Evolutionary conservation across 306 rosid genomes (phyloP), one percentile per base, ranked within the genome.

Genomic region (Astragalus membranaceus): DNA sequence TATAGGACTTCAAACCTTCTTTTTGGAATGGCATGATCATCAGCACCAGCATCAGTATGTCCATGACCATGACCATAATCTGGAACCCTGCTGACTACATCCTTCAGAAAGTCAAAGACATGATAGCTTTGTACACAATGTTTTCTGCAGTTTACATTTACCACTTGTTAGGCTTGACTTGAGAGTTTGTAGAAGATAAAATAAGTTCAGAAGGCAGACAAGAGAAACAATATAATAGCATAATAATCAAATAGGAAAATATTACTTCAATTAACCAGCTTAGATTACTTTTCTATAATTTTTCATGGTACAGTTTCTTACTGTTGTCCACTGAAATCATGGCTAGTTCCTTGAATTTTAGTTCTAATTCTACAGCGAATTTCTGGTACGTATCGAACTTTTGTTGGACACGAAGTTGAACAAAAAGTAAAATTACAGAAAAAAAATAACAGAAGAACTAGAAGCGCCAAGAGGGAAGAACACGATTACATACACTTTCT

Each of bases 71-170:
- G 97, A 53, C 88, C 61, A 48, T 95, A 82, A 74, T 92, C 92
- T 30, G 96, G 97, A 61, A 92, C 97, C 85, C 85, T 89, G 76
- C 91, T 80, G 46, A 89, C 92, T 7, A 86, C 85, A 64, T 89
- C 94, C 85, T 81, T 89, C 82, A 89, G 86, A 82, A 92, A 92
- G 78, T 92, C 94, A 55, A 92, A 92, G 74, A 92, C 97, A 78
- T 82, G 89, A 43, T 77, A 92, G 51, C 84, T 79, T 61, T 89
- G 89, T 66, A 92, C 93, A 53, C 97, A 92, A 77, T 87, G 90
- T 49, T 92, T 95, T 81, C 99, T 95, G 95, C 88, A 87, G 75
- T 64, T 67, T 67, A 64, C 50, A 66, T 58, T 37, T 47, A 57
- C 72, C 76, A 16, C 54, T 26, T 11, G 70, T 67, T 75, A 78